Conservation (phyloP, 371 early-diverging fungal species). For the Rhizopus sp. region DNA sequence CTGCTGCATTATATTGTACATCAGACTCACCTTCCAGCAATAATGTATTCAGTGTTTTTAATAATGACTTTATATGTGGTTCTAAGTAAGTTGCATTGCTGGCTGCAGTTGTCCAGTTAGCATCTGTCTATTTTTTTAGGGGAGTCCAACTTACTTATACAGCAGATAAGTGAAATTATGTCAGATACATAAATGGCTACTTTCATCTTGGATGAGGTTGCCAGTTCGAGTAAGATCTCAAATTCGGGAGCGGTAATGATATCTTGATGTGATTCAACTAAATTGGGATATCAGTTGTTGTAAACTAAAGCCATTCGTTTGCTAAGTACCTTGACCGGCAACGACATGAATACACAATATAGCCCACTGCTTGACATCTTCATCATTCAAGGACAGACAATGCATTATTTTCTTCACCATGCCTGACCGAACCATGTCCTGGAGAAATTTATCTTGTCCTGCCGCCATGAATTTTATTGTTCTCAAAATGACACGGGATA, state of each 20-base stretch:
- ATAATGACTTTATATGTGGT: conserved; percentile 21
- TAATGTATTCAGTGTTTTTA: conserved; percentile 34
- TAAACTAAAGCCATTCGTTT: not conserved
- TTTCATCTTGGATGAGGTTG: conserved; percentile 38
- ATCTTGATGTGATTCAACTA: conserved; percentile 46
- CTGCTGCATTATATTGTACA: conserved; percentile 49
- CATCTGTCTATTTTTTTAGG: not conserved
- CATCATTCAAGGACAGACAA: conserved; percentile 69
- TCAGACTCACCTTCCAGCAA: conserved; percentile 39
- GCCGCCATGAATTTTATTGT: conserved; percentile 73
- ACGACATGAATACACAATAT: conserved; percentile 59
- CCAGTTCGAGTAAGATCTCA: conserved; percentile 36
- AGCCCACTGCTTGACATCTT: conserved; percentile 78
- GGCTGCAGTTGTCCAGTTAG: conserved; percentile 6
- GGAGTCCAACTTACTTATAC: conserved; percentile 34
- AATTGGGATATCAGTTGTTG: not conserved
- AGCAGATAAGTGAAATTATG: conserved; percentile 48
- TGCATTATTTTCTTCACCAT: conserved; percentile 65
- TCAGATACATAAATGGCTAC: conserved; percentile 43
- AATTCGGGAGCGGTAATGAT: conserved; percentile 45
- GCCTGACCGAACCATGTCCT: conserved; percentile 60
- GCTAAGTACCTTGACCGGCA: conserved; percentile 36
- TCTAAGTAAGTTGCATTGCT: conserved; percentile 24
- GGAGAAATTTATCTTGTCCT: conserved; percentile 52
- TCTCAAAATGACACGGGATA: conserved; percentile 72